Base-by-base conservation (phyloP, 495 filamentous ascomycete genomes). In the Monascus purpureus region DNA sequence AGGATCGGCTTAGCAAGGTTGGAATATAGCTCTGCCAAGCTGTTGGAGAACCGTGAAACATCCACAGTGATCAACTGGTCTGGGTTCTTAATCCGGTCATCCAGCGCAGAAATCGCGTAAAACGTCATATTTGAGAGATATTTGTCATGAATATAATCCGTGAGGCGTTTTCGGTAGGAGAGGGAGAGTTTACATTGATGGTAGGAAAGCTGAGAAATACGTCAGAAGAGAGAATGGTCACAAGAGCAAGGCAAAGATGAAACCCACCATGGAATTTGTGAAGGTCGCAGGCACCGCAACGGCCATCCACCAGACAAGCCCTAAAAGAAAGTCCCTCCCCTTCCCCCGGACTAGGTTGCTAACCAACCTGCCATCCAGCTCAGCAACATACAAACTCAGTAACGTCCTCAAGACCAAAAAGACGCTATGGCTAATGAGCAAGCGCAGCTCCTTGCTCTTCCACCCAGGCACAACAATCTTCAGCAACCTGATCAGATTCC, bases 211-310 rank as follows among this genome's bases (percentile, higher is more conserved):
- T 87, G 55, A 37, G 20, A 13, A 31, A 8, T n/a, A 3, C 22
- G 4, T 12, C 13, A 9, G 3, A 8, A 12, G 25, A 12, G 6
- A 32, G 6, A 22, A 17, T 13, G 16, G 9, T 4, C 15, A n/a
- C 4, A 28, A 11, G 29, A 13, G 35, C 33, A 33, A 20, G 19
- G 20, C 16, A 17, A 6, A 17, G 6, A 11, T 7, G 17, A 8
- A 13, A 59, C 78, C 50, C 52, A 92, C 82, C 92, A 96, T 96
- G 1, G 90, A 95, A 56, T 97, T 97, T 15, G 90, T 97, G 43
- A 96, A 97, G 0, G 92, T 95, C 12, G 90, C 92, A 3, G 90
- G 90, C n/a, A 97, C 67, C 26, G 90, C 86, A 43, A 97, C 88
- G 41, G 84, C 57, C 90, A 97, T 97, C 90, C 90, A 97, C 86